Evolutionary conservation across 1,284 basidiomycete species (phyloP).

Genomic region (Cutaneotrichosporon sp.): DNA sequence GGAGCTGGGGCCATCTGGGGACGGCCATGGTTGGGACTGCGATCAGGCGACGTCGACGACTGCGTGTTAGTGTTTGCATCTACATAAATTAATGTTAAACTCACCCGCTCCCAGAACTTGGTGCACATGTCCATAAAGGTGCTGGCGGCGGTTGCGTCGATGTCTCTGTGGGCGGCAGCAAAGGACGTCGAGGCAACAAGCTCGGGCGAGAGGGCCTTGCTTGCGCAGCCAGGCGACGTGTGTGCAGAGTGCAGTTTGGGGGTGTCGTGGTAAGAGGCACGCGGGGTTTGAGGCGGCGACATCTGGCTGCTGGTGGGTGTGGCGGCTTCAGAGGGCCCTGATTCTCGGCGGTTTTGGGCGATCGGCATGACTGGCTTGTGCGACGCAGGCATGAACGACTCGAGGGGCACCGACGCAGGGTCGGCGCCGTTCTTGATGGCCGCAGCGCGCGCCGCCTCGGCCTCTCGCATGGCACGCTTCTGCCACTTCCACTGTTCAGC

Average conservation of each 20-base stretch:
- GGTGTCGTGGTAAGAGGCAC: no score
- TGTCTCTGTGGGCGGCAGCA: no score
- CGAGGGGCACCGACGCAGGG: neutral
- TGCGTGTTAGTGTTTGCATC: neutral
- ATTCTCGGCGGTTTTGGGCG: neutral
- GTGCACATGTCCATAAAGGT: neutral
- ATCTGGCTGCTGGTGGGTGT: no score
- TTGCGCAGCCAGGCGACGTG: no score
- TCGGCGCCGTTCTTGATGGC: conserved; percentile 1
- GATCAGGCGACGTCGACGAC: neutral
- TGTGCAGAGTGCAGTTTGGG: no score
- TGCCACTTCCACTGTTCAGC: conserved; percentile 4
- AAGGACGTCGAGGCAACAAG: no score
- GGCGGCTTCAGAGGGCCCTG: no score
- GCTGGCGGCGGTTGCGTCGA: neutral
- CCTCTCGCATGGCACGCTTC: neutral
- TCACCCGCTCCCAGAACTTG: neutral
- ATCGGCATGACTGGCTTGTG: conserved; percentile 5
- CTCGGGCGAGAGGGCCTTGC: no score
- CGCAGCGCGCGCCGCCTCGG: neutral
- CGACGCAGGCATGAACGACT: neutral
- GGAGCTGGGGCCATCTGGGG: no score
- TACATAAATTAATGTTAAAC: neutral
- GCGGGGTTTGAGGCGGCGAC: no score
- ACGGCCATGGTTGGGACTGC: neutral